These are phyloP conservation scores for Boehmeria nivea DNA, from an alignment of 306 rosid species.

Conservation along the genomic window DNA sequence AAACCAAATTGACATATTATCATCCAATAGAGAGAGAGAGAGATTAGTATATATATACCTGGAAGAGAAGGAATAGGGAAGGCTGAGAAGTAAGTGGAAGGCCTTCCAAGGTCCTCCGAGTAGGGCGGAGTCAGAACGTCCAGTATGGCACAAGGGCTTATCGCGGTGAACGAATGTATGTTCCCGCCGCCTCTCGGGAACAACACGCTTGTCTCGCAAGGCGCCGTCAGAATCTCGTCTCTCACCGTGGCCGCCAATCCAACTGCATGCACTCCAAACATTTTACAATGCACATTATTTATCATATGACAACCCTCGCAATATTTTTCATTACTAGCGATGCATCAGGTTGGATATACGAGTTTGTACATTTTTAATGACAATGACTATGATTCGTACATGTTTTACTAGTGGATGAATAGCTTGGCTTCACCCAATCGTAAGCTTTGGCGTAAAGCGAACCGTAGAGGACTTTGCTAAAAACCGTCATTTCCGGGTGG, in stretches of 20 bases:
- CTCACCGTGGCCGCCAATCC: slow-evolving; percentile 35
- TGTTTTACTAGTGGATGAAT: slow-evolving; percentile 23
- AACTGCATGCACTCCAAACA: too few relatives aligned
- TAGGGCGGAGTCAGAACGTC: slow-evolving; percentile 70
- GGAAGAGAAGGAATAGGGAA: slow-evolving; percentile 38
- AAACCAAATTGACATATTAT: background rate
- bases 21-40: too few relatives aligned
- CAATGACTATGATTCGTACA: slow-evolving; percentile 23
- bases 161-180: slow-evolving; percentile 53
- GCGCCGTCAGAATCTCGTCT: slow-evolving; percentile 38
- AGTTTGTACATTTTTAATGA: too few relatives aligned
- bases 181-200: slow-evolving; percentile 70
- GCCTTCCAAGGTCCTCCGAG: slow-evolving; percentile 48
- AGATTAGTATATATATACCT: too few relatives aligned
- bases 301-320: too few relatives aligned
- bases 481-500: slow-evolving; percentile 72
- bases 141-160: slow-evolving; percentile 51
- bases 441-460: slow-evolving; percentile 45
- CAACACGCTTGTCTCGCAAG: slow-evolving; percentile 36
- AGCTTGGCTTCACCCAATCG: slow-evolving; percentile 55
- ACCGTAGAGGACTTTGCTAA: slow-evolving; percentile 55
- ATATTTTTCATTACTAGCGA: too few relatives aligned
- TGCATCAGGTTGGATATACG: too few relatives aligned
- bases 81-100: slow-evolving; percentile 53
- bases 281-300: too few relatives aligned